Evolutionary conservation across 2,329 filamentous ascomycete species (phyloP).

Genomic region (Mycogone perniciosa): DNA sequence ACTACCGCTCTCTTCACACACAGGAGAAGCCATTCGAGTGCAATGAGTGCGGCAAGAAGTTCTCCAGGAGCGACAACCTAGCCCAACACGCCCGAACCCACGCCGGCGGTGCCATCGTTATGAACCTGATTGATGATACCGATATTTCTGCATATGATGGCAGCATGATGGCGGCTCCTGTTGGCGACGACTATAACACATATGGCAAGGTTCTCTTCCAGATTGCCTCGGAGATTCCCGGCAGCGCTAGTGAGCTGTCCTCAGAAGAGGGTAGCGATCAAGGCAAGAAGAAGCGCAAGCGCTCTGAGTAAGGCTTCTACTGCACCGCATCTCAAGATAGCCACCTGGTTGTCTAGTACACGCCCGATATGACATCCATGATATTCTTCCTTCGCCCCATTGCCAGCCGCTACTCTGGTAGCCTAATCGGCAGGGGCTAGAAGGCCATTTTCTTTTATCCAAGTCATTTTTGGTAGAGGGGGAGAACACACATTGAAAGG

Average conservation of each 20-base stretch:
- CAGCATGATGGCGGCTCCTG: slow-evolving; percentile 36
- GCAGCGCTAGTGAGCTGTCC: slow-evolving; percentile 54
- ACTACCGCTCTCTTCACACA: slow-evolving; percentile 97
- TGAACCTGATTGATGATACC: slow-evolving; percentile 75
- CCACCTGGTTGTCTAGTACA: not conserved
- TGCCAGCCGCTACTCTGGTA: not conserved
- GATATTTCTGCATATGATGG: slow-evolving; percentile 43
- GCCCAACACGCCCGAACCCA: slow-evolving; percentile 94
- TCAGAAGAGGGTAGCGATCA: slow-evolving; percentile 47
- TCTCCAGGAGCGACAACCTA: slow-evolving; percentile 95
- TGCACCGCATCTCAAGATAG: not conserved
- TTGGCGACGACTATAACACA: slow-evolving; percentile 57
- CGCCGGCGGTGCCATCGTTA: slow-evolving; percentile 80
- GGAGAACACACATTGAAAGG: slow-evolving; percentile 26
- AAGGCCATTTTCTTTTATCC: slow-evolving; percentile 7
- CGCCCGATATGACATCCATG: slow-evolving; percentile 12
- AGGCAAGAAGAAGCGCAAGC: slow-evolving; percentile 65
- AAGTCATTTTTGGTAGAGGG: slow-evolving; percentile 27
- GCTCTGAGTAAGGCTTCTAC: slow-evolving; percentile 47
- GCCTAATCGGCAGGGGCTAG: not conserved
- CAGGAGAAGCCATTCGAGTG: slow-evolving; percentile 99
- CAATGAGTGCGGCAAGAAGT: slow-evolving; percentile 97
- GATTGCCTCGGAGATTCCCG: slow-evolving; percentile 66
- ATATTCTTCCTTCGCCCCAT: slow-evolving; percentile 10
- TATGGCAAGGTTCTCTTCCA: slow-evolving; percentile 78